phyloP scores from a whole-genome alignment of 1,284 basidiomycete species.

The Rhodotorula glutinis region DNA sequence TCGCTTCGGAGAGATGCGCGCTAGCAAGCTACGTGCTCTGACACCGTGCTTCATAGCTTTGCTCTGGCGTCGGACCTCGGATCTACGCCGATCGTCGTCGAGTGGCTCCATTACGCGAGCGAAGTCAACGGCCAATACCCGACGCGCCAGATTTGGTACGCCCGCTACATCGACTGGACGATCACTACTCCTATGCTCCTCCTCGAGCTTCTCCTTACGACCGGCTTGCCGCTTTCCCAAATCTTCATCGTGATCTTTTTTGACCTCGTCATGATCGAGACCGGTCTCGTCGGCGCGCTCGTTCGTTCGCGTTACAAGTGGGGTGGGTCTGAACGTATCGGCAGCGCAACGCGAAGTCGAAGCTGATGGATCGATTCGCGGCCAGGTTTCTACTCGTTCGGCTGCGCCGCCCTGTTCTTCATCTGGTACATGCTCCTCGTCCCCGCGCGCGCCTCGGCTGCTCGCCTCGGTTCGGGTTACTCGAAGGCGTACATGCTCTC shows the following conservation, averaged over 20 bases:
- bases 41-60: no score
- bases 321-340: no score
- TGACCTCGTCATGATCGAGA: constrained; percentile 53
- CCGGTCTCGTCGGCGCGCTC: constrained; percentile 57
- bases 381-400: constrained; percentile 51
- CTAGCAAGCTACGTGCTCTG: no score
- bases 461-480: constrained; percentile 50
- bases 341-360: no score
- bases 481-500: constrained; percentile 51
- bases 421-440: constrained; percentile 52
- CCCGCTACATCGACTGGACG: constrained; percentile 58
- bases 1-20: no score
- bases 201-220: constrained; percentile 56
- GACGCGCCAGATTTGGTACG: constrained; percentile 44
- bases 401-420: constrained; percentile 54
- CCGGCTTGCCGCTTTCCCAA: constrained; percentile 57
- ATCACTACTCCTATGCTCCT: constrained; percentile 60
- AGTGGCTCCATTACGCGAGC: constrained; percentile 55
- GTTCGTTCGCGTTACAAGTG: constrained; percentile 57
- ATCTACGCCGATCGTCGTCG: constrained; percentile 54
- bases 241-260: constrained; percentile 58
- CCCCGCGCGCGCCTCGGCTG: constrained; percentile 48
- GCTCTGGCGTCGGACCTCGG: constrained; percentile 63
- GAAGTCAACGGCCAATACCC: constrained; percentile 5
- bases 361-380: no score